phyloP scores from a whole-genome alignment of 139 green algal species.

The Chlamydomonas sp. region DNA sequence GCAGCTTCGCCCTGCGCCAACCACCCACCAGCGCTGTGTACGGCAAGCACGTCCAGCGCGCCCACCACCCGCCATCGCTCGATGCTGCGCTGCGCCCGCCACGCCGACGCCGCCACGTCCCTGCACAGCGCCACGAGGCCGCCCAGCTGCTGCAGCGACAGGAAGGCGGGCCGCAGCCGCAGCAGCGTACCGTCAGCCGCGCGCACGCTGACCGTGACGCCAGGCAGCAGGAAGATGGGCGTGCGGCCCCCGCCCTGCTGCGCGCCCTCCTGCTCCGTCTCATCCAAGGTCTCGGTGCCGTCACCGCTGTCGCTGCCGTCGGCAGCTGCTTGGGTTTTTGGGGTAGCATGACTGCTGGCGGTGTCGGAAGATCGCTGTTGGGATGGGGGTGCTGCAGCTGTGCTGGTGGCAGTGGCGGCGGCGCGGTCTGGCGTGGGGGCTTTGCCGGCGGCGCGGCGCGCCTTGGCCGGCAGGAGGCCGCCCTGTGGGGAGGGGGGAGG shows the following conservation, averaged over 20 bases:
- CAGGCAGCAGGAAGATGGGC: constrained; percentile 21
- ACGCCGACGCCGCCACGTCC: constrained; percentile 15
- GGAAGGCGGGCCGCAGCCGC: constrained; percentile 27
- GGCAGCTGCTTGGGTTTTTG: no score
- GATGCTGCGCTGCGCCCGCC: constrained; percentile 22
- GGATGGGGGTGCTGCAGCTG: not conserved
- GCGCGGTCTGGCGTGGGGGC: not conserved
- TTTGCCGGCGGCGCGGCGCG: no score
- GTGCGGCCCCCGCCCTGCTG: constrained; percentile 2
- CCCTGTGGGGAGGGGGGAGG: not conserved
- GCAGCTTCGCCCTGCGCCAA: not conserved
- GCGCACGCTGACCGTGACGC: constrained; percentile 27
- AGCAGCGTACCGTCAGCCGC: constrained; percentile 19
- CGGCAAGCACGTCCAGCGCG: constrained; percentile 24
- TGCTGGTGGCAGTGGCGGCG: not conserved
- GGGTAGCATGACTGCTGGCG: no score
- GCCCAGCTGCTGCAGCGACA: constrained; percentile 31
- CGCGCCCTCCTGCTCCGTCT: no score
- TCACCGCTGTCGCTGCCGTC: no score
- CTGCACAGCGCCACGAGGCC: not conserved
- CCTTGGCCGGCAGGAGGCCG: not conserved
- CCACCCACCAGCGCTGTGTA: constrained; percentile 24
- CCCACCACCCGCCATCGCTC: constrained; percentile 23
- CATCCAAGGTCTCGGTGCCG: no score
- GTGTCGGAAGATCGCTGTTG: no score